Evolutionary conservation across 306 rosid species (phyloP), one percentile per base, ranked within the genome.

Genomic region (Citrullus mucosospermus): DNA sequence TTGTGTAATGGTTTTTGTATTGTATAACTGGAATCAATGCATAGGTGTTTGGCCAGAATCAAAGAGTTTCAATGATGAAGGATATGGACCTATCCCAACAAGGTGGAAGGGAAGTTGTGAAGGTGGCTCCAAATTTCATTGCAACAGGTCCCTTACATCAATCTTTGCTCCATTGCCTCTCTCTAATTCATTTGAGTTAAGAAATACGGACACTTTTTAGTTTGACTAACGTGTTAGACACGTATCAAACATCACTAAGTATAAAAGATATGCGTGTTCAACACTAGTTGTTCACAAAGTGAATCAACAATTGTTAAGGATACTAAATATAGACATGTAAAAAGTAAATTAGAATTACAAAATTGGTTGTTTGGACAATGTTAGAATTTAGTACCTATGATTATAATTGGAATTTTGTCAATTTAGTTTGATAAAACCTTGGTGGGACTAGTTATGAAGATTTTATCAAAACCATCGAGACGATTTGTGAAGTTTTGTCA

Each of bases 11-110:
- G 9, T 51, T 51, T 15, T 51, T 51, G 55, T 53, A 6, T 8
- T 48, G 54, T 3, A 4, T 12, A 43, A 71, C 13, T 14, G 55
- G 39, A 18, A 69, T 71, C 6, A 55, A 20, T 8, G 28, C 30
- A 51, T 16, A 53, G 78, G 78, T 8, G 78, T 73, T 32, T 73
- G 62, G 78, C 78, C 78, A 16, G 78, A 73, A 53, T 16, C 78
- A 53, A 53, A 51, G 18, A 73, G 78, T 9, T 73, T 53, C 17
- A 32, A 16, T 10, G 78, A 73, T 16, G 16, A 53, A 51, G 78
- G 61, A 17, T 73, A 73, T 10, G 62, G 62, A 17, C 78, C 62
- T 30, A 17, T 73, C 9, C 78, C 78, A 1, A 8, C 62, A 32
- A 51, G 46, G 46, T 73, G 78, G 78, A 50, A 10, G 30, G 78